A percentile compares a stretch with the other conserved stretches of the same genome.
phyloP scores from a whole-genome alignment of 2,329 filamentous ascomycete genomes.

The Leptosphaerulina australis region DNA sequence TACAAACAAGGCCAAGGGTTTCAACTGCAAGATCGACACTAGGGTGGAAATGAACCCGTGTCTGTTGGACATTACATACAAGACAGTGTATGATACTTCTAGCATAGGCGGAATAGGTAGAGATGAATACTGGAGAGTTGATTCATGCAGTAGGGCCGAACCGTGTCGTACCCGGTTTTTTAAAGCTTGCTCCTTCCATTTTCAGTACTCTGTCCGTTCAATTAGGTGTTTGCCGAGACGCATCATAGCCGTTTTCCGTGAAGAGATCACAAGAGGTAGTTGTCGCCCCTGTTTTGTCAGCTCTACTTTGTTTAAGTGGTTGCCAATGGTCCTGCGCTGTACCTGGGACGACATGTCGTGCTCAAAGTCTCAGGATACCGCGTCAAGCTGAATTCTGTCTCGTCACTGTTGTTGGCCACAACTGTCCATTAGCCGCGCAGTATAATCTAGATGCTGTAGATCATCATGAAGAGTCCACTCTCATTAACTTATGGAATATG shows the following conservation, averaged over 20 bases:
- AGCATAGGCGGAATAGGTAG: not conserved
- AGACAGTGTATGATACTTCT: not conserved
- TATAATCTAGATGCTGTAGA: slow-evolving; percentile 1
- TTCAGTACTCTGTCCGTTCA: not conserved
- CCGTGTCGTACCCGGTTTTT: slow-evolving; percentile 1
- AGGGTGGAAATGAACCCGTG: slow-evolving; percentile 3
- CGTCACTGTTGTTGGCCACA: too few species aligned
- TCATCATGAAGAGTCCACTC: not conserved
- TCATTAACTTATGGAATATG: not conserved
- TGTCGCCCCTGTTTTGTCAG: too few species aligned
- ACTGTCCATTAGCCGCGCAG: too few species aligned
- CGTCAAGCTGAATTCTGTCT: too few species aligned
- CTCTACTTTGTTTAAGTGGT: too few species aligned
- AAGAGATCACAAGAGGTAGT: not conserved
- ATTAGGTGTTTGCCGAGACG: slow-evolving; percentile 3
- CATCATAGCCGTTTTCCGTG: not conserved
- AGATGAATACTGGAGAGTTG: not conserved
- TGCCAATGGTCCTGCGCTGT: too few species aligned
- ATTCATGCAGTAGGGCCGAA: not conserved
- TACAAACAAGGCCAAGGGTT: slow-evolving; percentile 10
- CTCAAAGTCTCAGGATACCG: too few species aligned
- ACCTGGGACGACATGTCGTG: too few species aligned
- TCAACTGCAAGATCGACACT: slow-evolving; percentile 5
- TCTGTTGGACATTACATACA: not conserved
- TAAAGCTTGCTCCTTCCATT: slow-evolving; percentile 16